phyloP scores from a whole-genome alignment of 116 monocot genomes.

The Iris pallida region DNA sequence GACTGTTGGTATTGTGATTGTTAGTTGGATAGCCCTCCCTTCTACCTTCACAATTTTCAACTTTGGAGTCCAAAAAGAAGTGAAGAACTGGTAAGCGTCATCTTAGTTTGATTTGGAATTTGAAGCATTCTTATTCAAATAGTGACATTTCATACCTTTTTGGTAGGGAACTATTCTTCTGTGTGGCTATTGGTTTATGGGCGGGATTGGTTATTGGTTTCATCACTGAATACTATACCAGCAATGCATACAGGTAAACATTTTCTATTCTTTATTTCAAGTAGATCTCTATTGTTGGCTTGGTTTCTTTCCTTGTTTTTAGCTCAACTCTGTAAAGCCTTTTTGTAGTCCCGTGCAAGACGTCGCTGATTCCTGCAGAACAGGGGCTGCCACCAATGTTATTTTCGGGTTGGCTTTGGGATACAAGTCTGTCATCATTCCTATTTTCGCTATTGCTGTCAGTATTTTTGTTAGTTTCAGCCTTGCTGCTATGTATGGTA shows the following conservation, averaged over 20 bases:
- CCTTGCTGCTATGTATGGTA: slow-evolving; percentile 92
- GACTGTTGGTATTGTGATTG: slow-evolving; percentile 81
- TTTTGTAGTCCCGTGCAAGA: slow-evolving; percentile 82
- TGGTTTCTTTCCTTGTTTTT: background rate
- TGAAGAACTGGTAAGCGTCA: slow-evolving; percentile 63
- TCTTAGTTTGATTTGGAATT: background rate
- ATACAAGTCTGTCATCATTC: slow-evolving; percentile 95
- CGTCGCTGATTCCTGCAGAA: slow-evolving; percentile 93
- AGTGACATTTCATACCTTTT: background rate
- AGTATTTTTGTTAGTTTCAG: slow-evolving; percentile 92
- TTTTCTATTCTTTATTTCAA: slow-evolving; percentile 3
- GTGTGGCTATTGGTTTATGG: slow-evolving; percentile 90
- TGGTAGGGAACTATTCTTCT: slow-evolving; percentile 85
- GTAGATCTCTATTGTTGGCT: background rate
- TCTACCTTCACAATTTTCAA: slow-evolving; percentile 82
- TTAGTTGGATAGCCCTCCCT: slow-evolving; percentile 72
- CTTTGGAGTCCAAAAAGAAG: slow-evolving; percentile 79
- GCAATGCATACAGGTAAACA: slow-evolving; percentile 85
- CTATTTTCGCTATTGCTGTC: slow-evolving; percentile 87
- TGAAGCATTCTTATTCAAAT: background rate
- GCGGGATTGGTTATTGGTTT: slow-evolving; percentile 89
- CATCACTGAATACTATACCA: slow-evolving; percentile 90
- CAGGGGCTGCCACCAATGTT: slow-evolving; percentile 91
- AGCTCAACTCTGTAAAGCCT: background rate
- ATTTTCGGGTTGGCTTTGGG: slow-evolving; percentile 97